Conservation (phyloP, 2,329 filamentous ascomycete species). For the Aspergillus viridinutans region DNA sequence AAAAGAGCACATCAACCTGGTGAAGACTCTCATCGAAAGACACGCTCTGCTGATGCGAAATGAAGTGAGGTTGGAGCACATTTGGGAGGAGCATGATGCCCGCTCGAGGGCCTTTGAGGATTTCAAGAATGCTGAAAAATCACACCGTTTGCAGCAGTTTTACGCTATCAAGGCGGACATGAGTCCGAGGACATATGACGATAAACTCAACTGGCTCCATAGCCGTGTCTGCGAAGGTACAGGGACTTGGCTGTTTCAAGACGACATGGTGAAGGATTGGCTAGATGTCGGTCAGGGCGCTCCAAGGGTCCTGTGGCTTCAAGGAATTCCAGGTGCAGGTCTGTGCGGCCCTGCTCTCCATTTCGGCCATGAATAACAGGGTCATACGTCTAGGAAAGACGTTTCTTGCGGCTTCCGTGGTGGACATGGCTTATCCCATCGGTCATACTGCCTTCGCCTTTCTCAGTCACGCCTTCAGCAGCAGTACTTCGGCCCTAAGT, state of each 20-base stretch:
- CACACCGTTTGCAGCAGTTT: constrained; percentile 1
- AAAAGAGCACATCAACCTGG: not conserved
- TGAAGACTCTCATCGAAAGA: constrained; percentile 1
- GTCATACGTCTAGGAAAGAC: constrained; percentile 5
- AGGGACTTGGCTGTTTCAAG: constrained; percentile 5
- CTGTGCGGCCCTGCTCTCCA: too few relatives aligned
- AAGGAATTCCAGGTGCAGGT: constrained; percentile 22
- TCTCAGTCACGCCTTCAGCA: constrained; percentile 7
- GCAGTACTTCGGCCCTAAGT: constrained; percentile 7
- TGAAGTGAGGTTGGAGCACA: constrained; percentile 4
- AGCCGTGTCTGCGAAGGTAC: not conserved
- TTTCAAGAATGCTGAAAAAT: not conserved
- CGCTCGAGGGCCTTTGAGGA: constrained; percentile 5
- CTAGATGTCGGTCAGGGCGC: not conserved
- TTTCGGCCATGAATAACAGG: too few relatives aligned
- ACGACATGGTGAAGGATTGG: constrained; percentile 3
- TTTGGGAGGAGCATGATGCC: constrained; percentile 2
- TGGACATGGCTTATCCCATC: constrained; percentile 9
- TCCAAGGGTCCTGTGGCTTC: constrained; percentile 12
- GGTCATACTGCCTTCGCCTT: not conserved
- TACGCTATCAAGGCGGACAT: not conserved
- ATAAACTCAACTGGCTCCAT: not conserved
- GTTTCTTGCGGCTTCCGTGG: constrained; percentile 4
- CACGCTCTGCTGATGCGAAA: constrained; percentile 6
- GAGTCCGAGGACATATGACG: constrained; percentile 1